Evolutionary conservation across 306 rosid genomes (phyloP).

Genomic region (Castanea mollissima): DNA sequence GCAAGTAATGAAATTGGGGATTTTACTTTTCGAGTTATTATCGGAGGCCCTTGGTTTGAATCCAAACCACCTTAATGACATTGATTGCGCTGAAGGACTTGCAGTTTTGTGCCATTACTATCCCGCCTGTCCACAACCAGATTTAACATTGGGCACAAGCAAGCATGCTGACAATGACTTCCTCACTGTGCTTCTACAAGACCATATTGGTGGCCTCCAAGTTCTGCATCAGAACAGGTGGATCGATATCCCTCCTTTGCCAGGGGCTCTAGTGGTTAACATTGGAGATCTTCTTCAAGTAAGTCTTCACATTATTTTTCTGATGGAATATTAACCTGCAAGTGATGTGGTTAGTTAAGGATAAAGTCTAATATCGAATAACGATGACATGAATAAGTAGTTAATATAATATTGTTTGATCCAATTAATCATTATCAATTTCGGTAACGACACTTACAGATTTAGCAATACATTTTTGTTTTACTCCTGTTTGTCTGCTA

Average conservation of each 20-base stretch:
- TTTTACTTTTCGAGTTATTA: not conserved
- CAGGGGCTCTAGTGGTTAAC: not conserved
- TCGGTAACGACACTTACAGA: too few species aligned
- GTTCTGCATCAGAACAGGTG: not conserved
- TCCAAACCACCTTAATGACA: not conserved
- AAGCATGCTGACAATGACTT: not conserved
- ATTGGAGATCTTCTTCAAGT: not conserved
- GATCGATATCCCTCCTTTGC: not conserved
- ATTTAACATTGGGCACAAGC: conserved; percentile 4
- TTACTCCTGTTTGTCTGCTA: too few species aligned
- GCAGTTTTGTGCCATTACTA: not conserved
- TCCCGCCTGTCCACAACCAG: conserved; percentile 9
- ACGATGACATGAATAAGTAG: too few species aligned
- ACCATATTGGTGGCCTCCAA: conserved; percentile 33
- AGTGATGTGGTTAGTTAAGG: too few species aligned
- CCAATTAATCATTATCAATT: too few species aligned
- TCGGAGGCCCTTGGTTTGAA: conserved; percentile 3
- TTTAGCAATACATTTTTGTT: too few species aligned
- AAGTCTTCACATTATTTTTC: not conserved
- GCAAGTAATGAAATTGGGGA: conserved; percentile 10
- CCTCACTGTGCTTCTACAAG: conserved; percentile 30
- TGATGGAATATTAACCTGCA: too few species aligned
- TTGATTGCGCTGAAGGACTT: not conserved
- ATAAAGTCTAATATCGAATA: too few species aligned
- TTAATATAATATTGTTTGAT: too few species aligned